These are phyloP conservation scores for Didymella segeticola DNA, from an alignment of 2,329 filamentous ascomycete species.

Conservation along the genomic window DNA sequence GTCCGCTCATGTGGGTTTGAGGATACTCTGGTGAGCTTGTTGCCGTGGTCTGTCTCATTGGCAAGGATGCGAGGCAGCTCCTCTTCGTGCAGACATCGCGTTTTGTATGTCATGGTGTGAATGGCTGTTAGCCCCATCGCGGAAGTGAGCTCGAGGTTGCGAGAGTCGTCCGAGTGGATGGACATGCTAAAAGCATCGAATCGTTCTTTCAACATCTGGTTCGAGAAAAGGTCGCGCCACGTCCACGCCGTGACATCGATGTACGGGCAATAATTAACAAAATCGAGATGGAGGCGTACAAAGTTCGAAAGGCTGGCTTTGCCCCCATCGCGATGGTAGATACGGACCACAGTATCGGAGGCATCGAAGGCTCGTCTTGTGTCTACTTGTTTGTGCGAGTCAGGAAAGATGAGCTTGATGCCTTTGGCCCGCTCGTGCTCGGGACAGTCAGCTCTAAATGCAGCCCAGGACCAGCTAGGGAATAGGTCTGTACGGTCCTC, in stretches of 20 bases:
- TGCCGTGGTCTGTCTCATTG: background rate
- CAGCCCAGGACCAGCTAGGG: conserved; percentile 4
- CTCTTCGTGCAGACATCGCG: background rate
- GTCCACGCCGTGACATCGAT: conserved; percentile 1
- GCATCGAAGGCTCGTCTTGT: background rate
- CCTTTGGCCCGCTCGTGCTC: background rate
- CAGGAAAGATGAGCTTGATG: conserved; percentile 1
- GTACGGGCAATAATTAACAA: background rate
- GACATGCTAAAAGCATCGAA: background rate
- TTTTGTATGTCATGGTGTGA: background rate
- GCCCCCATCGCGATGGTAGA: background rate
- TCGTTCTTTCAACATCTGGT: background rate
- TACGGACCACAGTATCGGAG: background rate
- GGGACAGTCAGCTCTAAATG: conserved; percentile 4
- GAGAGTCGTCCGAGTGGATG: background rate
- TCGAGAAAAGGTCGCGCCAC: background rate
- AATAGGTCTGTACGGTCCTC: background rate
- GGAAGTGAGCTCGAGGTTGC: background rate
- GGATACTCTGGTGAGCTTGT: background rate
- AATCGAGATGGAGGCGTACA: background rate
- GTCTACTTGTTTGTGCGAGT: background rate
- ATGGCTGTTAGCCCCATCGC: background rate
- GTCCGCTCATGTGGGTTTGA: background rate
- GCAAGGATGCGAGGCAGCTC: background rate
- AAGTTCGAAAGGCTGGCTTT: background rate